phyloP scores from a whole-genome alignment of 1,139 yeast genomes.

The Magnusiomyces fungicola region DNA sequence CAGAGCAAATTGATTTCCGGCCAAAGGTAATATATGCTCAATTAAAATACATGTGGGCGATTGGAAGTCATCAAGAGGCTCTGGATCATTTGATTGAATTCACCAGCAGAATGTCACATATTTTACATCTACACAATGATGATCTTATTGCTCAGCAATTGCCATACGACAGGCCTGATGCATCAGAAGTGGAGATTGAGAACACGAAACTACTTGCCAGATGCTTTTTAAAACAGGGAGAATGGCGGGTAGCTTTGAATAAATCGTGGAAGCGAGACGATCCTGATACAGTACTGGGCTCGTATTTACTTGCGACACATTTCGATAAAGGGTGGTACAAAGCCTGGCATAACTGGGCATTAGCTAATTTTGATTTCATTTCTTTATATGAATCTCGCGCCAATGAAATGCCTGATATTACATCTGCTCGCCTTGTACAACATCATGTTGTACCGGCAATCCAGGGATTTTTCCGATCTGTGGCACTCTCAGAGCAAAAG shows the following conservation, averaged over 20 bases:
- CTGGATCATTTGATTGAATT: slow-evolving; percentile 79
- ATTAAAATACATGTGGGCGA: slow-evolving; percentile 94
- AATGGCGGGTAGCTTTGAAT: slow-evolving; percentile 84
- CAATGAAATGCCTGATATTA: slow-evolving; percentile 23
- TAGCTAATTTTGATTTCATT: slow-evolving; percentile 93
- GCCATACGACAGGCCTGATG: slow-evolving; percentile 68
- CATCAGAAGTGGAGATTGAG: slow-evolving; percentile 70
- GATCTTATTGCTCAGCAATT: slow-evolving; percentile 82
- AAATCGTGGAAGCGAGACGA: slow-evolving; percentile 69
- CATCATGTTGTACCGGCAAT: slow-evolving; percentile 93
- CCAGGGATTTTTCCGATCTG: slow-evolving; percentile 91
- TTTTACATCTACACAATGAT: slow-evolving; percentile 42
- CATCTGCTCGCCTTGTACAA: slow-evolving; percentile 38
- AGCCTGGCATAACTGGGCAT: slow-evolving; percentile 99
- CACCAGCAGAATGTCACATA: slow-evolving; percentile 84
- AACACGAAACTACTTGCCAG: slow-evolving; percentile 85
- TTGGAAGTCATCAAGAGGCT: slow-evolving; percentile 84
- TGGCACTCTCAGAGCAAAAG: slow-evolving; percentile 76
- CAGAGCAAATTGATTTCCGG: slow-evolving; percentile 17
- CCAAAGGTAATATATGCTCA: slow-evolving; percentile 98
- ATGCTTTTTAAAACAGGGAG: slow-evolving; percentile 95
- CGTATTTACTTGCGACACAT: slow-evolving; percentile 88
- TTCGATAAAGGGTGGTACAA: slow-evolving; percentile 92
- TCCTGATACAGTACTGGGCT: slow-evolving; percentile 74
- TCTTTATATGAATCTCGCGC: slow-evolving; percentile 41